Base-by-base conservation (phyloP, 2,329 filamentous ascomycete species). In the Bimuria novae-zelandiae region DNA sequence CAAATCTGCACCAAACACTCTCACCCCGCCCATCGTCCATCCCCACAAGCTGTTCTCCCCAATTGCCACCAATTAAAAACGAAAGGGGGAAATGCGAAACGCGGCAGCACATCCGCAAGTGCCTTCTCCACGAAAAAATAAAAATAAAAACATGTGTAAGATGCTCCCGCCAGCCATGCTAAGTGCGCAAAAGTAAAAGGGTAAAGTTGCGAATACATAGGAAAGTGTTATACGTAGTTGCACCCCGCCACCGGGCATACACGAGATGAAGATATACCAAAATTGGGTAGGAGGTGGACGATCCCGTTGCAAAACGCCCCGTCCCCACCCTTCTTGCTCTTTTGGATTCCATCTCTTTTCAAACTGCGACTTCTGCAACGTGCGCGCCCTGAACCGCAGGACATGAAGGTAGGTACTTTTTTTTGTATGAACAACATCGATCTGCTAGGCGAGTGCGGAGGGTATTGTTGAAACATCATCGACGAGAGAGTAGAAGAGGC, bases 141-240 rank as follows among this genome's bases (percentile, higher is more conserved):
- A n/a, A n/a, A n/a, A n/a, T n/a, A n/a, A n/a, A n/a, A n/a, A n/a
- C n/a, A n/a, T n/a, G n/a, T n/a, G n/a, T 46, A 16, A 39, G 30
- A 52, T 40, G 42, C 46, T 47, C 61, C 58, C 62, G 63, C 67
- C 67, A 59, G 66, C 66, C 63, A 71, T 69, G 68, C 65, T 64
- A 59, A 22, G 35, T 35, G 30, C 25, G 40, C 40, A 33, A n/a
- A n/a, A n/a, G n/a, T n/a, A n/a, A n/a, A n/a, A n/a, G n/a, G n/a
- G n/a, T n/a, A n/a, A 51, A 49, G 50, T 49, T 58, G 14, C 16
- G 16, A n/a, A 44, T 67, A 71, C 65, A 71, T 63, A 70, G 59
- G 68, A 69, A 62, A 59, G 48, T 55, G 59, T 62, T 60, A 60
- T 63, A 55, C n/a, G 57, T 57, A 54, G 52, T 42, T 42, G 42